phyloP scores from a whole-genome alignment of 2,329 filamentous ascomycete genomes.

The Dichotomopilus funicola region DNA sequence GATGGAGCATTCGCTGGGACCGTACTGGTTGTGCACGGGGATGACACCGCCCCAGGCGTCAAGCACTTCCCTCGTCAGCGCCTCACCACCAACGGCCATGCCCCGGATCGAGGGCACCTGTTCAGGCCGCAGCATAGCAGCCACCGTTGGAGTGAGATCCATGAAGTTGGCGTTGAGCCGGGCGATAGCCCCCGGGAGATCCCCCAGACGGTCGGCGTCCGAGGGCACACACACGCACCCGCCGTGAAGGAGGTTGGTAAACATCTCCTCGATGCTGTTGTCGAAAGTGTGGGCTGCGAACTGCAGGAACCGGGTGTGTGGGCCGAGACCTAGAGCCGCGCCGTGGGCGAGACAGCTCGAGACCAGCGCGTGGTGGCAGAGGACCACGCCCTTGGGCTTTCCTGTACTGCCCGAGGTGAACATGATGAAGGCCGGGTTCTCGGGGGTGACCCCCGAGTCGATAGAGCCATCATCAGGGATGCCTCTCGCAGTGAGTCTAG shows the following conservation, averaged over 20 bases:
- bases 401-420: constrained; percentile 51
- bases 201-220: constrained; percentile 33
- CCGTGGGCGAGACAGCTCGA: constrained; percentile 21
- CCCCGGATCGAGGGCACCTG: constrained; percentile 24
- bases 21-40: constrained; percentile 22
- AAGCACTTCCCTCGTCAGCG: constrained; percentile 20
- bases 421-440: constrained; percentile 33
- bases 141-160: constrained; percentile 27
- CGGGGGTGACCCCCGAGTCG: constrained; percentile 5
- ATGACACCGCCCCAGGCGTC: constrained; percentile 20
- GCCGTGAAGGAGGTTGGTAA: constrained; percentile 33
- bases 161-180: constrained; percentile 24
- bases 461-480: background rate
- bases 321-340: constrained; percentile 11
- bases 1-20: constrained; percentile 25
- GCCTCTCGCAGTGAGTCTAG: background rate
- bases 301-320: constrained; percentile 23
- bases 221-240: constrained; percentile 37
- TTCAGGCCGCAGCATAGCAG: constrained; percentile 21
- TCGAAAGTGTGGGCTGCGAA: constrained; percentile 36
- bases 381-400: constrained; percentile 45
- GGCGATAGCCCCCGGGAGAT: constrained; percentile 29
- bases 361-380: constrained; percentile 24
- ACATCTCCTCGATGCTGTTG: constrained; percentile 35
- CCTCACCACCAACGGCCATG: constrained; percentile 26